A percentile compares a stretch with the other conserved stretches of the same genome.
Conservation (phyloP, 2,329 filamentous ascomycete genomes). For the Zymoseptoria passerinii region DNA sequence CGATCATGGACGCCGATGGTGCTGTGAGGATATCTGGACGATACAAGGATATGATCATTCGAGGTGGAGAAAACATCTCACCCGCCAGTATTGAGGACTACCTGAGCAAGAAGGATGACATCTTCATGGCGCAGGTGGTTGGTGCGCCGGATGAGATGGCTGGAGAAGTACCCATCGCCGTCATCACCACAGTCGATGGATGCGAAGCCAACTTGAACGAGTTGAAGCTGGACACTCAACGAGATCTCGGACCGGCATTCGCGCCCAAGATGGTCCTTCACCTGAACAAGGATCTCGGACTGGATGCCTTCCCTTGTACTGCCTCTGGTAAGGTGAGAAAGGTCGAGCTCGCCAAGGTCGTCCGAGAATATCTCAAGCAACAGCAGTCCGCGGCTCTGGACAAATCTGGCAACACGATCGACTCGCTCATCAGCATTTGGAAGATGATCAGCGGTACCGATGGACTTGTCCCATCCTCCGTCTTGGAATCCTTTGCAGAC, state of each 20-base stretch:
- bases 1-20: conserved; percentile 40
- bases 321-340: conserved; percentile 41
- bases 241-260: conserved; percentile 34
- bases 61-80: conserved; percentile 61
- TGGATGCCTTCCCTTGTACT: conserved; percentile 36
- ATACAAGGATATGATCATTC: conserved; percentile 31
- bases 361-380: conserved; percentile 24
- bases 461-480: conserved; percentile 16
- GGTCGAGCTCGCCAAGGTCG: conserved; percentile 28
- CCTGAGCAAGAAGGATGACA: conserved; percentile 30
- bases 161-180: conserved; percentile 42
- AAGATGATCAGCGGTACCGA: conserved; percentile 25
- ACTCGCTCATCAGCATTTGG: conserved; percentile 26
- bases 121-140: conserved; percentile 35
- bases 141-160: conserved; percentile 39
- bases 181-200: conserved; percentile 33
- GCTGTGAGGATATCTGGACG: conserved; percentile 31
- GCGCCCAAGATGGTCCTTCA: conserved; percentile 36
- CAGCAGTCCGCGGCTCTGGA: conserved; percentile 20
- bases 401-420: conserved; percentile 23
- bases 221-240: conserved; percentile 31
- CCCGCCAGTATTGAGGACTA: conserved; percentile 29
- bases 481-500: conserved; percentile 25
- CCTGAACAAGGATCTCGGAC: conserved; percentile 33
- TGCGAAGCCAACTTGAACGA: conserved; percentile 24